Evolutionary conservation across 805 yeast genomes (phyloP).

Genomic region (Saturnispora quitensis): DNA sequence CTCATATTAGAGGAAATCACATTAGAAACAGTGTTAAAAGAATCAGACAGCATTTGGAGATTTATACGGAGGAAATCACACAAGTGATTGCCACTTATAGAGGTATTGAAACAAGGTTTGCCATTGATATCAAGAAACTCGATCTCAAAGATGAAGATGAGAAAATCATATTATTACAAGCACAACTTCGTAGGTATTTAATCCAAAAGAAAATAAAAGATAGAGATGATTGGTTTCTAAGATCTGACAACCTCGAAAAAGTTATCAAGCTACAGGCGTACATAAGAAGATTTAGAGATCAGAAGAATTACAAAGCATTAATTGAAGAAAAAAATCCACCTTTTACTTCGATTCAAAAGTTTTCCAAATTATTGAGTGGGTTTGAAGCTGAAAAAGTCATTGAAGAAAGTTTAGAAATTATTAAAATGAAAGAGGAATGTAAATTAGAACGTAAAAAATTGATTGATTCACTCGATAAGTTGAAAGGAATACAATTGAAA

Average conservation of each 20-base stretch:
- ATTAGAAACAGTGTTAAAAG: slow-evolving; percentile 25
- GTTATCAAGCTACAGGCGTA: slow-evolving; percentile 68
- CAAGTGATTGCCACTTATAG: slow-evolving; percentile 50
- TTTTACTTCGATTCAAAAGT: slow-evolving; percentile 62
- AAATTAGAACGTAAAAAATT: slow-evolving; percentile 61
- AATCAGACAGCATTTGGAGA: slow-evolving; percentile 15
- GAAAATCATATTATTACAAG: slow-evolving; percentile 41
- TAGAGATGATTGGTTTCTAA: slow-evolving; percentile 39
- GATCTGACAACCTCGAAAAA: slow-evolving; percentile 39
- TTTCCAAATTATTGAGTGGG: slow-evolving; percentile 61
- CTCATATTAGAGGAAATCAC: slow-evolving; percentile 40
- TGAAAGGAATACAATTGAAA: slow-evolving; percentile 71
- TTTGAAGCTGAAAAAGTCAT: slow-evolving; percentile 43
- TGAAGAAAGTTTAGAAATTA: slow-evolving; percentile 6
- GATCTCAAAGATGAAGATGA: slow-evolving; percentile 39
- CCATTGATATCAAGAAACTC: slow-evolving; percentile 44
- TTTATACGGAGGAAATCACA: slow-evolving; percentile 25
- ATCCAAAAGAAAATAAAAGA: slow-evolving; percentile 31
- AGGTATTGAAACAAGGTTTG: slow-evolving; percentile 54
- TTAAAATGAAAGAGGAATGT: slow-evolving; percentile 27
- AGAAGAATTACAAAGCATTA: slow-evolving; percentile 64
- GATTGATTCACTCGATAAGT: slow-evolving; percentile 61
- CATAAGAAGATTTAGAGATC: slow-evolving; percentile 58
- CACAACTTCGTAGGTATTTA: slow-evolving; percentile 39
- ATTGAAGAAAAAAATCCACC: slow-evolving; percentile 70